Evolutionary conservation across 306 rosid species (phyloP).

Genomic region (Glycine latifolia): DNA sequence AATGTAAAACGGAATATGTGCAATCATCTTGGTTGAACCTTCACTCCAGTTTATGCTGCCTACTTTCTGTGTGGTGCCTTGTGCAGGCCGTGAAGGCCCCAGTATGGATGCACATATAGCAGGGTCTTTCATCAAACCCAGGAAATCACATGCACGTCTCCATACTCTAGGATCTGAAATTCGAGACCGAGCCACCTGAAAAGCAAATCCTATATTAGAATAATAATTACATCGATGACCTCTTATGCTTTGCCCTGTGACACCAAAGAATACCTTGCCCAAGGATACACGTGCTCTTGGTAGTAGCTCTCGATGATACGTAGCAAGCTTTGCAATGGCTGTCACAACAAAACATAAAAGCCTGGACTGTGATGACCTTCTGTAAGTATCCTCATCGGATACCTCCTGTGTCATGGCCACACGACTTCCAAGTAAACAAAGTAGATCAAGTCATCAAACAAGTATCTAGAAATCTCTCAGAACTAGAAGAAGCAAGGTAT

Average conservation of each 20-base stretch:
- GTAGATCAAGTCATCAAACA: constrained; percentile 41
- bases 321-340: constrained; percentile 96
- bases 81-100: constrained; percentile 81
- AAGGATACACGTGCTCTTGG: constrained; percentile 94
- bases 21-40: constrained; percentile 83
- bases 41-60: constrained; percentile 90
- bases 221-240: constrained; percentile 15
- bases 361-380: constrained; percentile 88
- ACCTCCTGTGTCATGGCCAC: constrained; percentile 79
- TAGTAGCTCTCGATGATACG: constrained; percentile 82
- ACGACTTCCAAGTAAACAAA: constrained; percentile 64
- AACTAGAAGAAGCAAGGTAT: constrained; percentile 41
- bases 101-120: constrained; percentile 85
- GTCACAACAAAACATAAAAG: constrained; percentile 93
- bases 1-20: constrained; percentile 92
- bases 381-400: constrained; percentile 63
- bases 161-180: constrained; percentile 85
- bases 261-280: constrained; percentile 74
- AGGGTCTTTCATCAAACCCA: constrained; percentile 91
- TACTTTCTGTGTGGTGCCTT: constrained; percentile 61
- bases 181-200: constrained; percentile 89
- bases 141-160: constrained; percentile 89
- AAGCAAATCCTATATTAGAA: constrained; percentile 41
- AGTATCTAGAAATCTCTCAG: constrained; percentile 19
- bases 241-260: constrained; percentile 17